Percentiles rank a stretch among this genome's conserved stretches.
Conservation (phyloP, 2,329 filamentous ascomycete genomes). For the Fusarium praegraminearum region DNA sequence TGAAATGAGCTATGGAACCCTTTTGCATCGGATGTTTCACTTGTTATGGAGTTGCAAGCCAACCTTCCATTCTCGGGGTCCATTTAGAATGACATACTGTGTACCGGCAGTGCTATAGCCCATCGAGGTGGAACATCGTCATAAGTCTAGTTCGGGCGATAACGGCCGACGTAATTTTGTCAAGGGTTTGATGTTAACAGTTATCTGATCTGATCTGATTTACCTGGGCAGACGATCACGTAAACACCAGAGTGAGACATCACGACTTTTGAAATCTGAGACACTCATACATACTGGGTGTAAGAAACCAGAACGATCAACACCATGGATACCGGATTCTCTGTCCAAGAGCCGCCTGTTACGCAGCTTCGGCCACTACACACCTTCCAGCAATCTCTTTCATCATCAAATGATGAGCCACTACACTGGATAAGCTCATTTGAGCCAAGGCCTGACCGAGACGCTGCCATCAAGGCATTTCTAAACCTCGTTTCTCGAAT, state of each 20-base stretch:
- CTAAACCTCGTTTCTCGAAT: constrained; percentile 5
- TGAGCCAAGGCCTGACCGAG: not conserved
- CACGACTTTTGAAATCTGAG: not conserved
- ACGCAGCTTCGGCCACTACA: constrained; percentile 36
- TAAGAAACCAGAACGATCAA: not conserved
- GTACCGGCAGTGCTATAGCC: not conserved
- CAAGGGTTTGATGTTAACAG: not conserved
- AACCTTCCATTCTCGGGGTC: not conserved
- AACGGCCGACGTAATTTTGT: constrained; percentile 4
- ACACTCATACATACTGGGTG: not conserved
- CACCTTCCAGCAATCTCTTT: not conserved
- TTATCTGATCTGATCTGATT: not conserved
- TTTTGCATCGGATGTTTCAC: constrained; percentile 21
- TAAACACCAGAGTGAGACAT: constrained; percentile 5
- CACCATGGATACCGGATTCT: constrained; percentile 12
- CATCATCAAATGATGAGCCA: not conserved
- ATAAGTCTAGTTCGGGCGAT: constrained; percentile 5
- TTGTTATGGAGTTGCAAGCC: constrained; percentile 4
- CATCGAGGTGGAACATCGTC: constrained; percentile 13
- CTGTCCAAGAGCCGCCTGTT: not conserved
- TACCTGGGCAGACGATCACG: not conserved
- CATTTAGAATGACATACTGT: constrained; percentile 6
- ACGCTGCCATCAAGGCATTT: not conserved
- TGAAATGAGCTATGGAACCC: constrained; percentile 11
- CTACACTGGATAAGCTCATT: constrained; percentile 6